Evolutionary conservation across 257 asterid genomes (phyloP), one percentile per base, ranked within the genome.

Genomic region (Penstemon newberryi): DNA sequence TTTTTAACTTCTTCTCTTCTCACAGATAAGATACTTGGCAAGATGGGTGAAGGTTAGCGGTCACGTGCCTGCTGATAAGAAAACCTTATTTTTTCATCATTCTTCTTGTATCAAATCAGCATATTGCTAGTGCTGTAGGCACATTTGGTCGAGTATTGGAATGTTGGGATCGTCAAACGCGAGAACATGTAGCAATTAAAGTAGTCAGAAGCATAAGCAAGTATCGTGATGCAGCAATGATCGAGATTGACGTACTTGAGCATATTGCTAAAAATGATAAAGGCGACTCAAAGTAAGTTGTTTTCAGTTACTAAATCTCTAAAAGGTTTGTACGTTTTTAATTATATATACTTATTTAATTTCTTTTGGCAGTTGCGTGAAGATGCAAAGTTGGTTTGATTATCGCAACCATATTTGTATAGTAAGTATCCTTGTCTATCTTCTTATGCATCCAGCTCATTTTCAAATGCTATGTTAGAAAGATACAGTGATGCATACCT

Each of bases 11-110:
- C 47, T 70, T 54, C 57, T 66, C 60, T 75, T 76, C 55, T 59
- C 71, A 52, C 95, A 91, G 97, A 88, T 86, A 91, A 87, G 79
- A 88, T 91, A 74, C 93, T 88, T 73, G 76, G 85, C 88, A 83
- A 86, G 87, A 85, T 91, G 81, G 97, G 97, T 73, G 93, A 89
- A 91, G 97, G 97, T 91, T 85, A 86, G 96, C 87, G 78, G 86
- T 76, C 77, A 78, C 68, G 60, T 71, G 83, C 85, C 81, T 80
- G 90, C 85, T 85, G 88, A 82, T 74, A 83, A 76, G 82, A 81
- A 77, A 78, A 44, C 82, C 78, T 79, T 81, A 71, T 79, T 75
- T 77, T 80, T 85, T 83, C 76, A 64, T 84, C 78, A 81, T 80
- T 82, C 78, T 84, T 86, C 86, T 88, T 85, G 89, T 83, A 81